A percentile compares a stretch with the other conserved stretches of the same genome.
Evolutionary conservation across 768 basidiomycete genomes (phyloP).

Genomic region (Termitomyces sp.): DNA sequence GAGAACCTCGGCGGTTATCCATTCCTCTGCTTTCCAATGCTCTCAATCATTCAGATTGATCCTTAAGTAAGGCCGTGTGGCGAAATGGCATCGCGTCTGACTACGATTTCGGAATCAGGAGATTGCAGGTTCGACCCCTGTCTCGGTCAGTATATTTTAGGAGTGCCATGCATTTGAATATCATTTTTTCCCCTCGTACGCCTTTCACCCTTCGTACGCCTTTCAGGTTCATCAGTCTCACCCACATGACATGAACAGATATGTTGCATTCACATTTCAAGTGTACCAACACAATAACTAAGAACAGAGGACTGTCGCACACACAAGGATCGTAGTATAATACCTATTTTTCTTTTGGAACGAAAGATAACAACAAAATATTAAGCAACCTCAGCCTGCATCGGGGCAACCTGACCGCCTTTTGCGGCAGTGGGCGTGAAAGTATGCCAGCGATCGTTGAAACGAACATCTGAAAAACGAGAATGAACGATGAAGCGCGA

Average conservation of each 20-base stretch:
- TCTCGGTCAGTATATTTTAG: conserved; percentile 16
- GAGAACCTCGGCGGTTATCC: too few relatives aligned
- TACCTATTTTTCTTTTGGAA: neutral
- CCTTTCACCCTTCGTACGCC: too few relatives aligned
- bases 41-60: too few relatives aligned
- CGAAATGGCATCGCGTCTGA: conserved; percentile 9
- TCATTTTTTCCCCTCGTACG: too few relatives aligned
- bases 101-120: conserved; percentile 42
- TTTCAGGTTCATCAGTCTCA: too few relatives aligned
- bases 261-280: too few relatives aligned
- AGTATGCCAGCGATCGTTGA: conserved; percentile 94
- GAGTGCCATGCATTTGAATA: too few relatives aligned
- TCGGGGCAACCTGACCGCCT: conserved; percentile 68
- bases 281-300: too few relatives aligned
- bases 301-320: too few relatives aligned
- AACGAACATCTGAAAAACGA: conserved; percentile 66
- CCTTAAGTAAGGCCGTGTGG: neutral
- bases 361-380: neutral
- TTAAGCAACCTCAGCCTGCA: conserved; percentile 47
- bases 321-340: neutral
- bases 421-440: conserved; percentile 87
- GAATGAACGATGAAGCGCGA: conserved; percentile 1
- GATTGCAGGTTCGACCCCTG: conserved; percentile 81
- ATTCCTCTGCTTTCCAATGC: too few relatives aligned
- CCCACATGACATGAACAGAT: too few relatives aligned